Conservation (phyloP, 495 filamentous ascomycete species). For the Neurospora sp. region DNA sequence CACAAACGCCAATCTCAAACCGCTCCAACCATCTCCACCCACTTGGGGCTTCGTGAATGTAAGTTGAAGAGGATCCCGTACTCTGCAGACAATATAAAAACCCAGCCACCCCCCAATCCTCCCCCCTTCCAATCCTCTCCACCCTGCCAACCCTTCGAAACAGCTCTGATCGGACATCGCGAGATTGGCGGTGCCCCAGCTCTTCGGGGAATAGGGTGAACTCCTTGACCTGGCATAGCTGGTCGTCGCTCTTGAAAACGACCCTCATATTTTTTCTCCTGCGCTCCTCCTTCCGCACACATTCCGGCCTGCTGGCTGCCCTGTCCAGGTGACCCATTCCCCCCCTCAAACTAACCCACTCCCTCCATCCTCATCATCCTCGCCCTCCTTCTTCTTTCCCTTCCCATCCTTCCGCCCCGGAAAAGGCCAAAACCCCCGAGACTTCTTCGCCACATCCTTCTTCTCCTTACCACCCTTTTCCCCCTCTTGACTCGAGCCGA, state of each 20-base stretch:
- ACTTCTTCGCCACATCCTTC: not conserved
- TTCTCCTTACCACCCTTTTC: not conserved
- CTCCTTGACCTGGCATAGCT: conserved; percentile 59
- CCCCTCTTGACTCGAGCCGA: not conserved
- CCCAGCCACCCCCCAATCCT: not conserved
- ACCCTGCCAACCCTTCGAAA: not conserved
- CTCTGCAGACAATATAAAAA: not conserved
- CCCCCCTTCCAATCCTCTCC: not conserved
- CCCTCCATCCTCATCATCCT: not conserved
- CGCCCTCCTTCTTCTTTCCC: not conserved
- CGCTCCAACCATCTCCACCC: not conserved
- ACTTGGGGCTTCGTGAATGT: not conserved
- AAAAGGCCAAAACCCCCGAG: not conserved
- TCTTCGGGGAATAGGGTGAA: conserved; percentile 78
- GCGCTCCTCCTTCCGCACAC: conserved; percentile 58
- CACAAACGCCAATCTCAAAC: not conserved
- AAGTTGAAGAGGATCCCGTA: not conserved
- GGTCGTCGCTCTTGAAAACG: conserved; percentile 55
- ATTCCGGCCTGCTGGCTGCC: not conserved
- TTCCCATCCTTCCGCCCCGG: not conserved
- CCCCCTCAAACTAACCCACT: not conserved
- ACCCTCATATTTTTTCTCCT: conserved; percentile 59
- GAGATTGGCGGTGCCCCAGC: conserved; percentile 56
- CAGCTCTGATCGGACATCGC: conserved; percentile 55
- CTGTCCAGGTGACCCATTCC: not conserved